Evolutionary conservation across 768 basidiomycete genomes (phyloP).

Genomic region (Boletus rex-veris): DNA sequence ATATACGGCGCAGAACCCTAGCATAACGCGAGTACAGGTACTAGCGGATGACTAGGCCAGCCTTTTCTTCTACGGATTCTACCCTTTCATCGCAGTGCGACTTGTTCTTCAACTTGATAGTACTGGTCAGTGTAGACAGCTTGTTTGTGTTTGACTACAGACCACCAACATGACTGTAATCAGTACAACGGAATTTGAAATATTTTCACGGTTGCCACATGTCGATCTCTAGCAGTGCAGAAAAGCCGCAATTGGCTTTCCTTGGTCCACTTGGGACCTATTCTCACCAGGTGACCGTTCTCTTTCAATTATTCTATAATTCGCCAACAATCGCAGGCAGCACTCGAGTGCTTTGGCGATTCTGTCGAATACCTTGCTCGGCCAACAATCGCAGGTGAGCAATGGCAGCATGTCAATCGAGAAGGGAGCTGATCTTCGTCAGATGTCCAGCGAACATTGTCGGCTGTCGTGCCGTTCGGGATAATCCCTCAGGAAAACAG

Average conservation of each 20-base stretch:
- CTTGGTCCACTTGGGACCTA: slow-evolving; percentile 72
- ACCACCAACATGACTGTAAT: neutral
- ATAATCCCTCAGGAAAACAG: slow-evolving; percentile 83
- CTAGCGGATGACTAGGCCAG: slow-evolving; percentile 13
- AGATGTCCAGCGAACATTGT: slow-evolving; percentile 62
- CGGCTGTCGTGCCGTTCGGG: slow-evolving; percentile 43
- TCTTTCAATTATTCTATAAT: neutral
- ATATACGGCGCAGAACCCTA: slow-evolving; percentile 5
- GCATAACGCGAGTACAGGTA: slow-evolving; percentile 10
- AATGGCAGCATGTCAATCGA: neutral
- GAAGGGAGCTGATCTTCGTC: slow-evolving; percentile 1
- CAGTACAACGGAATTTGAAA: slow-evolving; percentile 2
- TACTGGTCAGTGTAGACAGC: no score
- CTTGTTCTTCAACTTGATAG: no score
- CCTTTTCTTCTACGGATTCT: neutral
- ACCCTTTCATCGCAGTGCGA: slow-evolving; percentile 2
- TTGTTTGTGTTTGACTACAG: no score
- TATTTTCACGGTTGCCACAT: slow-evolving; percentile 7
- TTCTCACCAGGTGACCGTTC: slow-evolving; percentile 52
- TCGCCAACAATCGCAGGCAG: slow-evolving; percentile 40
- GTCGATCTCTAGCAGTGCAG: slow-evolving; percentile 3
- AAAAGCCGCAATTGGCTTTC: slow-evolving; percentile 42
- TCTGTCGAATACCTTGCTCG: slow-evolving; percentile 42
- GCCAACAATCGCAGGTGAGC: slow-evolving; percentile 40
- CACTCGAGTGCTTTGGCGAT: slow-evolving; percentile 43